These are phyloP conservation scores for Pseudocercospora ulei DNA, from an alignment of 2,329 filamentous ascomycete genomes.

Conservation along the genomic window DNA sequence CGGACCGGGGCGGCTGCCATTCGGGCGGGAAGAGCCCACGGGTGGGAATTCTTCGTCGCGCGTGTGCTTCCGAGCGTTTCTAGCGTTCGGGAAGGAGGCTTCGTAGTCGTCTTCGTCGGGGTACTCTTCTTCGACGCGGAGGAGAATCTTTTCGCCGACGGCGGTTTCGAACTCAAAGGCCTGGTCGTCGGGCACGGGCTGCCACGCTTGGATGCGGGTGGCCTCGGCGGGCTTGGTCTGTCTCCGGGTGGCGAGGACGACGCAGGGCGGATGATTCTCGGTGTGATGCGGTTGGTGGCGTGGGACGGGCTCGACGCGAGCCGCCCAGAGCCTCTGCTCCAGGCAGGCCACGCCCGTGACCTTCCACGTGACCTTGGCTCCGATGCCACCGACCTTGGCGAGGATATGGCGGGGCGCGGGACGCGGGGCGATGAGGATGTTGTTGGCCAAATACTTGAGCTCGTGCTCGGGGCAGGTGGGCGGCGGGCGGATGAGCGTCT, in stretches of 20 bases:
- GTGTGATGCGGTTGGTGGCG: no score
- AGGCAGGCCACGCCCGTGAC: constrained; percentile 64
- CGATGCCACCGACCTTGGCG: constrained; percentile 76
- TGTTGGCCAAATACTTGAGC: constrained; percentile 74
- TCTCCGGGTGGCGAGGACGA: constrained; percentile 72
- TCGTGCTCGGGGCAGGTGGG: constrained; percentile 55
- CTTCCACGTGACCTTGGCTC: constrained; percentile 72
- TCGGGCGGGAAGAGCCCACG: constrained; percentile 22
- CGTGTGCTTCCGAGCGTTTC: constrained; percentile 53
- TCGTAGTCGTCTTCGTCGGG: constrained; percentile 54
- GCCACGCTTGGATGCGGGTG: constrained; percentile 7
- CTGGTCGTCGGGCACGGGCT: constrained; percentile 48
- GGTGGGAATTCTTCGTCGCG: constrained; percentile 45
- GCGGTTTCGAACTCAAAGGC: constrained; percentile 69
- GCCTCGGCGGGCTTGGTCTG: constrained; percentile 63
- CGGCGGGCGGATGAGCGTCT: constrained; percentile 59
- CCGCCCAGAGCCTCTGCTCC: constrained; percentile 81
- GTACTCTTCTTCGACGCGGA: constrained; percentile 68
- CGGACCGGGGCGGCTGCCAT: constrained; percentile 25
- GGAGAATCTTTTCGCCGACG: constrained; percentile 74
- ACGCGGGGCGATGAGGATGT: constrained; percentile 77
- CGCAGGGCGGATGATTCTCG: constrained; percentile 65
- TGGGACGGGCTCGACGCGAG: constrained; percentile 62
- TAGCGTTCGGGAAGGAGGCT: constrained; percentile 52
- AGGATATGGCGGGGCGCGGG: constrained; percentile 63